phyloP scores from a whole-genome alignment of 116 monocot species.

The Iris pallida region DNA sequence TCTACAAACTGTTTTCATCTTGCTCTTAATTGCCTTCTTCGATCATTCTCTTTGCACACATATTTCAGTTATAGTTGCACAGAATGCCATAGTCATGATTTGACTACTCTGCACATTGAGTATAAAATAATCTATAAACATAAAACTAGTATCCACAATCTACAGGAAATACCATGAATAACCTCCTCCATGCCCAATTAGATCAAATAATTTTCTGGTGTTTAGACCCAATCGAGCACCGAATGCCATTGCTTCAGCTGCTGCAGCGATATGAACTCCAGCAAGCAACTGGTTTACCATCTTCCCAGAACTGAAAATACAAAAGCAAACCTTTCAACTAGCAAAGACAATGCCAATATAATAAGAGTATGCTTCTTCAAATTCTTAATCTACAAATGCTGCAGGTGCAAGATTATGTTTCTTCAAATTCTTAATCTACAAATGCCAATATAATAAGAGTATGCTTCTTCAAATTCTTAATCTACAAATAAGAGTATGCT shows the following conservation, averaged over 20 bases:
- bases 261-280: conserved; percentile 94
- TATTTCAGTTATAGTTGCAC: no score
- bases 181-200: conserved; percentile 60
- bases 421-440: neutral
- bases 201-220: conserved; percentile 68
- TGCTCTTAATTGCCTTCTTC: no score
- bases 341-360: neutral
- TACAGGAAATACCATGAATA: conserved; percentile 62
- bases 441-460: neutral
- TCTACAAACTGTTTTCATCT: no score
- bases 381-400: neutral
- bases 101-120: neutral
- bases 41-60: no score
- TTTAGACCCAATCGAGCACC: conserved; percentile 71
- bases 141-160: neutral
- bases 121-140: neutral
- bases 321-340: neutral
- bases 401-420: neutral
- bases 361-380: neutral
- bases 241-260: conserved; percentile 96
- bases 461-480: neutral
- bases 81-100: neutral
- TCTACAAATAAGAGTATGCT: neutral
- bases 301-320: conserved; percentile 75
- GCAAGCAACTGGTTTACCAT: conserved; percentile 99